Base-by-base conservation (phyloP, 441 rosid species). In the Eutrema salsugineum region DNA sequence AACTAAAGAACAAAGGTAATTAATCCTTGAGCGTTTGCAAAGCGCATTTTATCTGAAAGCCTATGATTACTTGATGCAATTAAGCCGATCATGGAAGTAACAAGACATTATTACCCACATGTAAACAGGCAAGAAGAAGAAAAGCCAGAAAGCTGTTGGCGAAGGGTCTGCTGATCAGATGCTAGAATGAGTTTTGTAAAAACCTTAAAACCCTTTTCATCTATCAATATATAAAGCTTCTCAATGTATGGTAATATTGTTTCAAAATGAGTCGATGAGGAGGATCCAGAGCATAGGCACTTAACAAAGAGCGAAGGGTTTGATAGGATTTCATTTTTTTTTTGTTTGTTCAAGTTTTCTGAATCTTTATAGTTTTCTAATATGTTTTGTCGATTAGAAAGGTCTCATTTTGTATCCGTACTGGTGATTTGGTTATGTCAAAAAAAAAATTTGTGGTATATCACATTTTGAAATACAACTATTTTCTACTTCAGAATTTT, bases 401-500 rank as follows among this genome's bases (percentile, higher is more conserved):
- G 86, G 83, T 78, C 63, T 80, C 49, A 82, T 89, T 88, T 73
- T 81, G 58, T 88, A 87, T 68, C 79, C 51, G 35, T 5, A 27
- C 19, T 54, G 4, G 11, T 55, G 0, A 35, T 35, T 14, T 11
- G 43, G 62, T 35, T 56, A 14, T 32, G 22, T 15, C 40, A 54
- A 30, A 30, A 14, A 30, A 54, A 22, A n/a, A n/a, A n/a, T n/a
- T n/a, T 54, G 33, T 46, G 12, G 2, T 46, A 6, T 43, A 46
- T 40, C 15, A 40, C 44, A 14, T 40, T 22, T 40, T 40, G 44
- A 15, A 1, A 40, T 40, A 12, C 17, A 24, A 17, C 12, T 16
- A 16, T 17, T 9, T 7, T 8, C 8, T 33, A 3, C 10, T 4
- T 10, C 9, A 6, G 8, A 42, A 1, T 1, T 42, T 19, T 42